These are phyloP conservation scores for Tylopilus subfusipes DNA, from an alignment of 768 basidiomycete species.

Conservation along the genomic window DNA sequence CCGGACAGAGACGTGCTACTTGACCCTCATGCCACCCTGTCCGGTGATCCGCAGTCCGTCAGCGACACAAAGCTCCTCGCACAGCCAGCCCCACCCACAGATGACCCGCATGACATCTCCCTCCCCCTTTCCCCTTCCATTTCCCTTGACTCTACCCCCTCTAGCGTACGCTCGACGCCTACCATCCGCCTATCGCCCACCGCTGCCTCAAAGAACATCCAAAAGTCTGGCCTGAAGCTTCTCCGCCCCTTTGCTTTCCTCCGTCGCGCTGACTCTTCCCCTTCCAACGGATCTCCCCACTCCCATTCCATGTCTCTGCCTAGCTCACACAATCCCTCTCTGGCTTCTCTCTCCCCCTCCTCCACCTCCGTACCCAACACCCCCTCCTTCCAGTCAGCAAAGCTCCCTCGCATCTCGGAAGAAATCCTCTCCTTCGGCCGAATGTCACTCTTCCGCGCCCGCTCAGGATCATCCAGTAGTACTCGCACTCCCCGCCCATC, in stretches of 20 bases:
- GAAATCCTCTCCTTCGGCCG: slow-evolving; percentile 30
- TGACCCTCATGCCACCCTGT: slow-evolving; percentile 11
- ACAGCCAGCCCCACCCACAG: background rate
- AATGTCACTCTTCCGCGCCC: slow-evolving; percentile 30
- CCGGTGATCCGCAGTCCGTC: slow-evolving; percentile 30
- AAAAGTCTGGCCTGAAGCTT: slow-evolving; percentile 17
- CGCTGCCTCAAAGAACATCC: background rate
- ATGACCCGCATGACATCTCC: slow-evolving; percentile 3
- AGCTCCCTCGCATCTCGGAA: slow-evolving; percentile 25
- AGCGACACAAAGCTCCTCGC: slow-evolving; percentile 1
- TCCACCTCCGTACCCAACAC: slow-evolving; percentile 14
- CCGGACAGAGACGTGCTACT: slow-evolving; percentile 48
- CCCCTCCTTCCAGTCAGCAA: slow-evolving; percentile 9
- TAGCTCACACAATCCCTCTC: slow-evolving; percentile 8
- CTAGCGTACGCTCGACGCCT: slow-evolving; percentile 20
- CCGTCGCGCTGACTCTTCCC: slow-evolving; percentile 12
- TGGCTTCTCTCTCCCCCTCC: slow-evolving; percentile 12
- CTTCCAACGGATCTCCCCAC: slow-evolving; percentile 7
- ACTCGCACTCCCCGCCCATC: slow-evolving; percentile 2
- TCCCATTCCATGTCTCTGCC: slow-evolving; percentile 13
- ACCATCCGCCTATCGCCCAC: slow-evolving; percentile 16
- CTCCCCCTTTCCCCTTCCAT: slow-evolving; percentile 17
- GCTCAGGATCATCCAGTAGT: slow-evolving; percentile 14
- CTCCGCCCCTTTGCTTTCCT: slow-evolving; percentile 22
- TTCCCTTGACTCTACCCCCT: slow-evolving; percentile 20